Evolutionary conservation across 257 asterid species (phyloP), one percentile per base, ranked within the genome.

Genomic region (Capsicum rhomboideum): DNA sequence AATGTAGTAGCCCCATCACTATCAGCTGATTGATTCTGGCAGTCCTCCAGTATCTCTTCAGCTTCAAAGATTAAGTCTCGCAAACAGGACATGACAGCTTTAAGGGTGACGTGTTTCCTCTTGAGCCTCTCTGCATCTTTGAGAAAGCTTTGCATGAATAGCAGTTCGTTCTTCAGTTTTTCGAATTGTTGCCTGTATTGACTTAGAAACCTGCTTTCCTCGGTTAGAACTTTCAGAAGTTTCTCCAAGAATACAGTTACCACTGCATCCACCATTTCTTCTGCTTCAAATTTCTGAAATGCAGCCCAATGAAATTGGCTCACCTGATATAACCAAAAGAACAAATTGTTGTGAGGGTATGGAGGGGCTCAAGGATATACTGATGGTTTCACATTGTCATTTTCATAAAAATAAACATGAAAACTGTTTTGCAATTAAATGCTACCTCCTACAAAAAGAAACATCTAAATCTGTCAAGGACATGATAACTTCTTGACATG

Each of bases 111-210:
- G 58, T 80, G 67, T 87, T 85, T 87, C 84, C 88, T 83, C 87
- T 87, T 87, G 37, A 79, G 84, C 85, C 88, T 85, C 46, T 87
- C 90, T 6, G 85, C 90, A 63, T 87, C 88, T 64, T 85, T 87
- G 6, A 87, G 85, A 71, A 87, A 87, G 83, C 85, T 83, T 80
- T 87, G 83, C 90, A 87, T 87, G 46, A 87, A 86, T 31, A 87
- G 40, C 18, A 87, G 56, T 74, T 85, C 84, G 10, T 71, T 64
- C 85, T 85, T 87, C 31, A 87, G 44, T 31, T 53, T 85, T 63
- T 77, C 88, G 31, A 85, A 83, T 49, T 85, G 85, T 66, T 79
- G 85, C 50, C 75, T 42, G 21, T 64, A 75, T 14, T 87, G 82
- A 63, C 79, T 85, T 23, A 87, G n/a, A 83, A 82, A 85, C 31